Conservation (phyloP, 139 green algal genomes). For the Chlamydomonas incerta region DNA sequence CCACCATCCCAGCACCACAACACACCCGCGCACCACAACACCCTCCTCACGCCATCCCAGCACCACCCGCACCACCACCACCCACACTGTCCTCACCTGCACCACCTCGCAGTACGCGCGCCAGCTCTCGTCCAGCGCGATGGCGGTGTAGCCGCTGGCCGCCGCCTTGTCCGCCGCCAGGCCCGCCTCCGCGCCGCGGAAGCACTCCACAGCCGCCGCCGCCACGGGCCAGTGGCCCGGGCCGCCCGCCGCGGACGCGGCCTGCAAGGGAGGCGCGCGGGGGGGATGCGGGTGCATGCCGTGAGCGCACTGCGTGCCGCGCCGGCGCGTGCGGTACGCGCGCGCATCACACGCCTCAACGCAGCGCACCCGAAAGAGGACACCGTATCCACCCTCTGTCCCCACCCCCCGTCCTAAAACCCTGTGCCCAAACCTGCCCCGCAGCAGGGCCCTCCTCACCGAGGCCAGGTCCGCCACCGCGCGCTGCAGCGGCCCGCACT, state of each 20-base stretch:
- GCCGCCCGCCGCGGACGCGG: constrained; percentile 16
- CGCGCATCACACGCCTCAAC: too few relatives aligned
- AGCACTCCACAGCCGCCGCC: constrained; percentile 37
- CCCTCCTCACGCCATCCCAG: background rate
- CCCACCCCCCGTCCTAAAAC: too few relatives aligned
- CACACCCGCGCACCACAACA: too few relatives aligned
- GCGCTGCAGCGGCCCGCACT: constrained; percentile 40
- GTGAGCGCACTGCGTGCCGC: too few relatives aligned
- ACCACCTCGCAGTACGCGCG: constrained; percentile 56
- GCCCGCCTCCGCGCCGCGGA: constrained; percentile 38
- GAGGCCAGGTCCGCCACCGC: constrained; percentile 4
- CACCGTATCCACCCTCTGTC: too few relatives aligned
- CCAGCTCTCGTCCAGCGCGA: constrained; percentile 54
- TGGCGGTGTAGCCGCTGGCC: constrained; percentile 57
- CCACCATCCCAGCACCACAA: too few relatives aligned
- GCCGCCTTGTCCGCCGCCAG: constrained; percentile 55
- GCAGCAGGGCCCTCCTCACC: background rate
- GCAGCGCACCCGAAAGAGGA: too few relatives aligned
- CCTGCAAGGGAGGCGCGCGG: background rate
- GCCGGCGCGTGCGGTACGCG: too few relatives aligned
- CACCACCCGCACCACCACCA: background rate
- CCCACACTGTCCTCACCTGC: background rate
- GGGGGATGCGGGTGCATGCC: background rate
- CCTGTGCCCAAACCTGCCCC: background rate
- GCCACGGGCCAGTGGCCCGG: constrained; percentile 8